phyloP scores from a whole-genome alignment of 2,329 filamentous ascomycete species.

The Colletotrichum tanaceti region DNA sequence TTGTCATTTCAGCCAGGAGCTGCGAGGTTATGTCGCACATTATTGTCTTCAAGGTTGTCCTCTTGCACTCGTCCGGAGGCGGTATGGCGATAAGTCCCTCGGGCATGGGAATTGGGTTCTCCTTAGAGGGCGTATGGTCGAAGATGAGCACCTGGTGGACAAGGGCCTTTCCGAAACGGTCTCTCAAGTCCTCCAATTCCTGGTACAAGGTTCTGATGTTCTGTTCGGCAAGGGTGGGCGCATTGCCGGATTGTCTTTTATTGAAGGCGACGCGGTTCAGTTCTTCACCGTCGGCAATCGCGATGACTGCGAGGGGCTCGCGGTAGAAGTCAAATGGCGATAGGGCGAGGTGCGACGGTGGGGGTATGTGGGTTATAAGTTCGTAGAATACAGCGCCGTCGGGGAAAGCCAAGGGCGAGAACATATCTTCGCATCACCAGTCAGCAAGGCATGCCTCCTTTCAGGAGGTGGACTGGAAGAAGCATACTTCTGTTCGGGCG shows the following conservation, averaged over 20 bases:
- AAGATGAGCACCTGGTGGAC: constrained; percentile 85
- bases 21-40: constrained; percentile 83
- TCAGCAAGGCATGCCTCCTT: constrained; percentile 11
- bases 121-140: constrained; percentile 69
- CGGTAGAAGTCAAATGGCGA: constrained; percentile 92
- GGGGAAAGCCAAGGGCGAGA: constrained; percentile 90
- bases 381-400: constrained; percentile 90
- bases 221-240: constrained; percentile 63
- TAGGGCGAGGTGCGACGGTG: constrained; percentile 81
- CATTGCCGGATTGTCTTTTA: constrained; percentile 65
- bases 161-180: constrained; percentile 79
- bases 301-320: constrained; percentile 85
- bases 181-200: constrained; percentile 77
- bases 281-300: constrained; percentile 84
- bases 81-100: constrained; percentile 80
- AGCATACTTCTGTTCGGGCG: constrained; percentile 83
- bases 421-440: constrained; percentile 75
- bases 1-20: constrained; percentile 80
- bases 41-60: constrained; percentile 83
- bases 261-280: constrained; percentile 65
- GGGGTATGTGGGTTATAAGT: constrained; percentile 81
- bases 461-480: background rate
- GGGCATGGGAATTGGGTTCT: constrained; percentile 65
- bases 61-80: constrained; percentile 72
- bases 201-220: constrained; percentile 71